Base-by-base conservation (phyloP, 164 flowering plant genomes). In the Euptelea pleiosperma region DNA sequence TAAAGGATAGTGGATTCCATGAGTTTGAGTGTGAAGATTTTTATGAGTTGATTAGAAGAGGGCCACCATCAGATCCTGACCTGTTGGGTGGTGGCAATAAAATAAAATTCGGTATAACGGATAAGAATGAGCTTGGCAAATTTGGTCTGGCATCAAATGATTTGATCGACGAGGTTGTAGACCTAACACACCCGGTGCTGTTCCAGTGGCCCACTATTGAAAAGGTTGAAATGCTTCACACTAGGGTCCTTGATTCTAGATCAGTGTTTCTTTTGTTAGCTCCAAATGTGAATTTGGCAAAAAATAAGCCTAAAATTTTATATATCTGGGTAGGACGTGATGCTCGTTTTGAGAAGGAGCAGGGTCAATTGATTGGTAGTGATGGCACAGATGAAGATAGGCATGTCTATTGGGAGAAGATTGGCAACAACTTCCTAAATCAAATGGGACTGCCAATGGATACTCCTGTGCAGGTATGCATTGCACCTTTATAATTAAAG, bases 271-370 rank as follows among this genome's bases (percentile, higher is more conserved):
- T 84, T 26, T 47, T 78, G 69, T 60, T 72, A 16, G 61, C 61
- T 29, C 65, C 67, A 29, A 60, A 47, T 41, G 33, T 22, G 45
- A 65, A 51, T 19, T 42, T 58, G 39, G 74, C 44, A 36, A 44
- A 46, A 50, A 61, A 30, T 31, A 65, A 35, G 49, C 40, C 55
- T 60, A 34, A 49, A 21, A 50, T 50, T 55, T 42, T 81, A 18
- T 81, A 69, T 61, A 30, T 84, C 29, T 79, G 86, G 84, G 59
- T 73, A 47, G 85, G 85, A 25, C 35, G 70, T 47, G 60, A 71
- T 43, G 49, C 58, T 52, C 26, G 54, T 39, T 15, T 26, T 58
- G 64, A 71, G 14, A 42, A 68, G 49, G 44, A 52, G 29, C 55
- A 12, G 33, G 40, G 47, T 66, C 70, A 62, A 26, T 10, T 46